Conservation (phyloP, 2,329 filamentous ascomycete species). For the Aspergillus bombycis region DNA sequence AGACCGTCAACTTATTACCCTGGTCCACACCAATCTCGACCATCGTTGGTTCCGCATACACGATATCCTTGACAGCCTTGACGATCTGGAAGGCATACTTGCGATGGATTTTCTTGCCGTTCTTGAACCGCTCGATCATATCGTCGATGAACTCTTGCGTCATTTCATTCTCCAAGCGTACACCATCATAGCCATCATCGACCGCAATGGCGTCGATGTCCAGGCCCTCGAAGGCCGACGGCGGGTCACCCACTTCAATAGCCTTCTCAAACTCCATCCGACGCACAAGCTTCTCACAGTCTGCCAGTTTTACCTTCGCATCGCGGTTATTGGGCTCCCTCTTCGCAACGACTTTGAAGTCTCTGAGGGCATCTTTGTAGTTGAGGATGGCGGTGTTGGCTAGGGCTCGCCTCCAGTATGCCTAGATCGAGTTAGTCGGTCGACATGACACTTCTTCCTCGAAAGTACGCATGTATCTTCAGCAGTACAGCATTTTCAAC, state of each 20-base stretch:
- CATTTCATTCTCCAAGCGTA: slow-evolving; percentile 76
- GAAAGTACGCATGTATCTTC: fast-evolving
- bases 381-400: slow-evolving; percentile 89
- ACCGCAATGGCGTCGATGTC: slow-evolving; percentile 84
- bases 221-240: slow-evolving; percentile 87
- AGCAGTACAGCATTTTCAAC: not conserved
- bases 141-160: slow-evolving; percentile 96
- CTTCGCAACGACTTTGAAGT: slow-evolving; percentile 89
- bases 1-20: slow-evolving; percentile 83
- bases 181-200: slow-evolving; percentile 84
- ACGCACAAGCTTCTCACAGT: slow-evolving; percentile 94
- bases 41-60: slow-evolving; percentile 94
- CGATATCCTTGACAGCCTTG: slow-evolving; percentile 82
- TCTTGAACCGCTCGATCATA: slow-evolving; percentile 95
- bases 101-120: slow-evolving; percentile 88
- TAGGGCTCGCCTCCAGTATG: slow-evolving; percentile 90
- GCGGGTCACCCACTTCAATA: slow-evolving; percentile 89
- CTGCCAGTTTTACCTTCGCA: slow-evolving; percentile 84
- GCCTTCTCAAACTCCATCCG: slow-evolving; percentile 91
- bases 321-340: slow-evolving; percentile 87
- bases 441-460: not conserved
- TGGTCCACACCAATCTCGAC: slow-evolving; percentile 84
- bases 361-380: slow-evolving; percentile 83
- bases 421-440: slow-evolving; percentile 54
- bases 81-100: slow-evolving; percentile 99